Conservation (phyloP, 345 rosid genomes). For the Melaleuca alternifolia region DNA sequence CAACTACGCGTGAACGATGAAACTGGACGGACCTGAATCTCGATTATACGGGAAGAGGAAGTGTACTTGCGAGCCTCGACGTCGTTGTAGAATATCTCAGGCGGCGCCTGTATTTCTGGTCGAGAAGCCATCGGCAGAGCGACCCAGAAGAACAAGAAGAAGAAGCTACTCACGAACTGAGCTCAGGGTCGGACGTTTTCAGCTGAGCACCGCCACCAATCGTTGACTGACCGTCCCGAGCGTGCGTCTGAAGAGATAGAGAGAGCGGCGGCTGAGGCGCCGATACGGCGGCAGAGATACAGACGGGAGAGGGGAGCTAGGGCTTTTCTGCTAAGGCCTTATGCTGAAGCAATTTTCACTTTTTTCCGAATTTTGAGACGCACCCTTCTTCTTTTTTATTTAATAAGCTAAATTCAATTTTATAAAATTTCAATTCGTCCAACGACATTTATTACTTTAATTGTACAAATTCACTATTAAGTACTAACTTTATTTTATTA, state of each 20-base stretch:
- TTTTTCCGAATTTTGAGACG: neutral
- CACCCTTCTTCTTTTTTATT: neutral
- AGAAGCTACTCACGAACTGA: fast-evolving
- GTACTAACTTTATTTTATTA: no score
- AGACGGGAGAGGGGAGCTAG: neutral
- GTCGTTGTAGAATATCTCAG: conserved; percentile 90
- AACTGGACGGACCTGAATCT: conserved; percentile 52
- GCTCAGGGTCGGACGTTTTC: neutral
- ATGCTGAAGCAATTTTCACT: fast-evolving
- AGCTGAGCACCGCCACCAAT: neutral
- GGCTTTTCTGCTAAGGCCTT: neutral
- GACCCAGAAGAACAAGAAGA: neutral
- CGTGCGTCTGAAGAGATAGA: neutral
- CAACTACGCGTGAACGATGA: neutral
- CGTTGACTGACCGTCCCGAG: neutral
- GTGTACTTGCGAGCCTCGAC: conserved; percentile 86
- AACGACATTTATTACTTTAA: no score
- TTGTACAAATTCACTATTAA: no score
- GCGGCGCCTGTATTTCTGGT: conserved; percentile 80
- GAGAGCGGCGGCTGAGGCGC: neutral
- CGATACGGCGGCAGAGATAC: neutral
- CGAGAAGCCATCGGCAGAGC: conserved; percentile 40
- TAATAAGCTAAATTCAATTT: neutral
- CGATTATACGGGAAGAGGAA: conserved; percentile 84
- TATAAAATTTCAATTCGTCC: no score